Base-by-base conservation (phyloP, 805 yeast genomes). In the Candida coleopterorum region DNA sequence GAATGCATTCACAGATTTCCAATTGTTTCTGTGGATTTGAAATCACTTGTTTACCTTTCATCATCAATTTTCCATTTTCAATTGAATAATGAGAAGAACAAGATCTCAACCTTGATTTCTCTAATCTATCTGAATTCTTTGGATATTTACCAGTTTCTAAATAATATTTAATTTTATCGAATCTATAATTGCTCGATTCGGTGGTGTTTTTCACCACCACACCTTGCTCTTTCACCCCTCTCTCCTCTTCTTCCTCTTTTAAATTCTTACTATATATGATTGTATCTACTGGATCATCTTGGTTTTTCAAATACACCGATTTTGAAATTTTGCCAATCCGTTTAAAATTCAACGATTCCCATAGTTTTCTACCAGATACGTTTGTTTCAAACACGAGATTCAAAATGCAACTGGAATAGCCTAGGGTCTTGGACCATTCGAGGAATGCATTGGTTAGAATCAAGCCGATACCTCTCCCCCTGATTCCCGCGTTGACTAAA, bases 401-500 rank as follows among this genome's bases (percentile, higher is more conserved):
- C 62, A 93, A 85, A 44, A 85, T 75, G 5, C 85, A 75, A 45
- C 87, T 84, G 0, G 90, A 84, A 58, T 85, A 90, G 4, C 96
- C 96, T 27, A 93, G 65, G 43, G 79, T 70, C 10, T 90, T 90
- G 1, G 97, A 87, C 97, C 97, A 93, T 41, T 82, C 86, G 17
- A 89, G 56, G 48, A 78, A 86, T 48, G 94, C 82, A 49, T 87
- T 95, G 12, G 85, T 80, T 43, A 93, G 58, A 0, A 93, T 83
- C 38, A 81, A 68, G 4, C 97, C 98, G 18, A 93, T 85, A 4
- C 97, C 96, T 55, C 84, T 85, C 18, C 90, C 88, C 49, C 98
- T 68, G 47, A 86, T 86, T 45, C 95, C 95, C 4, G 95, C 93
- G 58, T 90, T 88, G 2, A 90, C 97, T 24, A 90, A 63, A 48